phyloP scores from a whole-genome alignment of 257 asterid species.

The Mitragyna speciosa region DNA sequence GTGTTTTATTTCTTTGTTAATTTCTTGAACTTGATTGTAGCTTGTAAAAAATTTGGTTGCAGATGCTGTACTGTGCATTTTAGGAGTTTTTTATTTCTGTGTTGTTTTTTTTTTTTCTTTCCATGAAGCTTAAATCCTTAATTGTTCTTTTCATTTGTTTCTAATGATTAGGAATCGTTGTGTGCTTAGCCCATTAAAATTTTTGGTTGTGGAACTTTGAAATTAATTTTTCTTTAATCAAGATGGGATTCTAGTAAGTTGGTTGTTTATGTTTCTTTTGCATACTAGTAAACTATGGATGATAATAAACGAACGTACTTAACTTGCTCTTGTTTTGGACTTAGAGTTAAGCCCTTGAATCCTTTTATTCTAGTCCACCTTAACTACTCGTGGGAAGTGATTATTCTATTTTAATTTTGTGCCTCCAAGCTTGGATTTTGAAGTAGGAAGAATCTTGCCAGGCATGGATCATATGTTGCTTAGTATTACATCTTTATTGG shows the following conservation, averaged over 20 bases:
- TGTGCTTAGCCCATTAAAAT: not conserved
- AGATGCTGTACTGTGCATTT: not conserved
- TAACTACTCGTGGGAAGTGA: not conserved
- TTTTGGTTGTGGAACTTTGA: not conserved
- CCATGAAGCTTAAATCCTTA: not conserved
- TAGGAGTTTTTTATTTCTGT: not conserved
- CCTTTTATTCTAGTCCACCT: no score
- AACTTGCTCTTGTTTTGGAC: not conserved
- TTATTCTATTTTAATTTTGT: no score
- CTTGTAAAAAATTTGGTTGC: not conserved
- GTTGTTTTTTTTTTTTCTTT: not conserved
- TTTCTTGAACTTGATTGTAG: not conserved
- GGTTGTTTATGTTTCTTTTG: not conserved
- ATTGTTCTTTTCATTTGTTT: not conserved
- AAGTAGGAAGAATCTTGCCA: not conserved
- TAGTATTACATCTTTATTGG: no score
- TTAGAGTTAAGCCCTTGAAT: not conserved
- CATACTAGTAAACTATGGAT: not conserved
- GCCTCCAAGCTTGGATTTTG: not conserved
- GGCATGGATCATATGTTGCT: not conserved
- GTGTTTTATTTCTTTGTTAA: not conserved
- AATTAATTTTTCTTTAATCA: no score
- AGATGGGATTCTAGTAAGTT: not conserved
- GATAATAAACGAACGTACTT: not conserved
- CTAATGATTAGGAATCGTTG: constrained; percentile 1